Base-by-base conservation (phyloP, 805 yeast genomes). In the Candida dajiaensis region DNA sequence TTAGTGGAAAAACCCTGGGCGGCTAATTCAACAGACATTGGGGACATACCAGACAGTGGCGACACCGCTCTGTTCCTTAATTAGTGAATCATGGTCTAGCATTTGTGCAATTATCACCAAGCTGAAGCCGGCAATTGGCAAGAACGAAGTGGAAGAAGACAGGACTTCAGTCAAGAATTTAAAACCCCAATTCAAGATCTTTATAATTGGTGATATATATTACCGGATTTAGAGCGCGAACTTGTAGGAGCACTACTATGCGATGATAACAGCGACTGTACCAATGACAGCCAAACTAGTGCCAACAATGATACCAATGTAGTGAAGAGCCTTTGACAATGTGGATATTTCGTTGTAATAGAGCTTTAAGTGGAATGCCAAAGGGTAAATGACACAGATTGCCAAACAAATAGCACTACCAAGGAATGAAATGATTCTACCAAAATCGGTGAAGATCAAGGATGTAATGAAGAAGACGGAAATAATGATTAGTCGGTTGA, bases 371-470 rank as follows among this genome's bases (percentile, higher is more conserved):
- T 87, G 84, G 62, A 86, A 86, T 11, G 73, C 57, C 12, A 83
- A 63, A 2, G 95, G 95, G 33, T 81, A 72, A 3, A 85, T 77
- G 44, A 86, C 69, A 61, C 95, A 86, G 38, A 86, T 78, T 3
- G 83, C 72, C 58, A 83, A 81, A 54, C 94, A 85, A 48, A 87
- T 77, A 2, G 85, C 74, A 25, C 86, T 72, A 2, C 95, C 95
- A 52, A 85, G 61, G 41, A 87, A 73, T 1, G 90, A 83, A 71
- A 87, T 81, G 44, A 87, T 76, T 48, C 73, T 74, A 49, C 87
- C 95, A 62, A 86, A 87, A 50, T 82, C 80, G 0, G 88, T 84
- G 58, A 85, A 73, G 21, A 79, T 48, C 25, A 81, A 65, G 0
- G 89, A 78, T 26, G 80, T 58, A 8, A 66, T 46, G 38, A 81